phyloP scores from a whole-genome alignment of 2,329 filamentous ascomycete genomes.

The Penicillium crustosum region DNA sequence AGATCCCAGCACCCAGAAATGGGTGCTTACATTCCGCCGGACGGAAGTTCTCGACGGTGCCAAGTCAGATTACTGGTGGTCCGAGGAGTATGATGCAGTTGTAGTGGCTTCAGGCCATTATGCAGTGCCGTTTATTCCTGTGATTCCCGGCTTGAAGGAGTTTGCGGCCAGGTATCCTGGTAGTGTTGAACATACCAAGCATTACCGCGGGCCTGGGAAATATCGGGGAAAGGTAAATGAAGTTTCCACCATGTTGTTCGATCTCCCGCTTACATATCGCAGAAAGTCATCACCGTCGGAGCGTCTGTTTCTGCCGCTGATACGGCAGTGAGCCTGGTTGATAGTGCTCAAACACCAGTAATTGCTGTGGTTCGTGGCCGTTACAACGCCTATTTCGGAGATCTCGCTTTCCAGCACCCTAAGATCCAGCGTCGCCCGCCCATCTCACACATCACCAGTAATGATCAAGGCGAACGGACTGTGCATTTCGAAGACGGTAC shows the following conservation, averaged over 20 bases:
- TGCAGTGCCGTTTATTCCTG: constrained; percentile 54
- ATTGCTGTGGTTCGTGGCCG: constrained; percentile 56
- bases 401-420: constrained; percentile 61
- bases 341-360: constrained; percentile 49
- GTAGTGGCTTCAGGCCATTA: constrained; percentile 63
- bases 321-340: constrained; percentile 56
- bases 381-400: constrained; percentile 58
- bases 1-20: constrained; percentile 53
- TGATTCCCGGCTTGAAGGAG: constrained; percentile 44
- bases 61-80: constrained; percentile 60
- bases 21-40: constrained; percentile 55
- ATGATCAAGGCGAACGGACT: constrained; percentile 46
- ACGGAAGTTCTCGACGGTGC: constrained; percentile 20
- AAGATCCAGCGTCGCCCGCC: constrained; percentile 34
- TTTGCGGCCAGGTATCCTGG: constrained; percentile 41
- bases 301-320: constrained; percentile 66
- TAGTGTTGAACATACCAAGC: constrained; percentile 44
- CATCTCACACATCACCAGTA: constrained; percentile 41
- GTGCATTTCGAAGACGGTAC: constrained; percentile 57
- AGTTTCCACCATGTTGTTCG: neutral
- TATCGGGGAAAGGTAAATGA: constrained; percentile 40
- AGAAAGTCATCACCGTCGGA: constrained; percentile 63
- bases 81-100: constrained; percentile 61
- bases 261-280: neutral
- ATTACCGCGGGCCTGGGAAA: constrained; percentile 39